Conservation (phyloP, 305 asterid species). For the Fraxinus floribunda region DNA sequence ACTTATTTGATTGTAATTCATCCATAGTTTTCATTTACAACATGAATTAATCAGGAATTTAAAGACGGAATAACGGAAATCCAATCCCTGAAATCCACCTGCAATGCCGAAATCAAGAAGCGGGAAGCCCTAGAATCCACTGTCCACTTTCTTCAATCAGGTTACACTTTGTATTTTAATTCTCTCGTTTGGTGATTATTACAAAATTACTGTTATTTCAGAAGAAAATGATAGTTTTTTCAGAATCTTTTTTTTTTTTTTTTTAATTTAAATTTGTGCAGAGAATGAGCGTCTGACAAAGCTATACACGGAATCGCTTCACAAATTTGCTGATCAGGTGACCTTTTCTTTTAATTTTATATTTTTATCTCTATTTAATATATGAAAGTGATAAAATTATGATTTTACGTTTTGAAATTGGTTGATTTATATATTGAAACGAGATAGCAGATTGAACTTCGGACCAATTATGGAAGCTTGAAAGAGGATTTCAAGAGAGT, state of each 20-base stretch:
- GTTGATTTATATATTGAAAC: not conserved
- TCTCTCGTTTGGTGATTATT: not conserved
- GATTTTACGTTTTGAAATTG: not conserved
- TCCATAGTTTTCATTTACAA: not conserved
- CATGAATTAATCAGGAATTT: constrained; percentile 22
- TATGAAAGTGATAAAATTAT: not conserved
- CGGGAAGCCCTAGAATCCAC: constrained; percentile 34
- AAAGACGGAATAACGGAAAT: constrained; percentile 25
- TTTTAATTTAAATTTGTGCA: constrained; percentile 3
- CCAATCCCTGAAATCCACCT: constrained; percentile 28
- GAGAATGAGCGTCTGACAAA: constrained; percentile 38
- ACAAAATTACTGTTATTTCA: not conserved
- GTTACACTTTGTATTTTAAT: constrained; percentile 4
- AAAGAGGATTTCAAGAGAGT: constrained; percentile 37
- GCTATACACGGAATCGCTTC: constrained; percentile 26
- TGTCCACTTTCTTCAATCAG: constrained; percentile 33
- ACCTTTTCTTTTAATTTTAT: not conserved
- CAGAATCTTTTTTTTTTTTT: not conserved
- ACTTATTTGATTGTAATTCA: not conserved
- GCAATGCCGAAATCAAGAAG: constrained; percentile 31
- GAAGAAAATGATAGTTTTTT: not conserved
- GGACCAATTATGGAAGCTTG: constrained; percentile 31
- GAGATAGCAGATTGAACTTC: constrained; percentile 33
- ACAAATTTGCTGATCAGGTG: constrained; percentile 35
- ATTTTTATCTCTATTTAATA: not conserved